phyloP scores from a whole-genome alignment of 345 rosid genomes.

The Gossypium herbaceum region DNA sequence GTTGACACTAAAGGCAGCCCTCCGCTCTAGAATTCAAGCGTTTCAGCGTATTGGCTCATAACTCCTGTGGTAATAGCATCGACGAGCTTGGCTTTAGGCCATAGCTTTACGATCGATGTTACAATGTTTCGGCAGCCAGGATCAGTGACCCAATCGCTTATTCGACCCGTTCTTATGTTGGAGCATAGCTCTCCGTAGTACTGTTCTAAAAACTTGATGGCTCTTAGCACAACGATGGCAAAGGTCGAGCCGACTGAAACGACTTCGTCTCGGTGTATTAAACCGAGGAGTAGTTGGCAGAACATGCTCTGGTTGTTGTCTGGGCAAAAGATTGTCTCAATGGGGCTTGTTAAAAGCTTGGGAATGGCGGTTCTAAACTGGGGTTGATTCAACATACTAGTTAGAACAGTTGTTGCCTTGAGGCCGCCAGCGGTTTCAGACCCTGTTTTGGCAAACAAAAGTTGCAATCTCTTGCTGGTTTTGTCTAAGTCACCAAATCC shows the following conservation, averaged over 20 bases:
- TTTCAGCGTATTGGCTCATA: conserved; percentile 58
- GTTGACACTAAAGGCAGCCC: conserved; percentile 55
- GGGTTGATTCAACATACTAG: conserved; percentile 47
- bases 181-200: conserved; percentile 48
- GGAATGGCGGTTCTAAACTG: conserved; percentile 40
- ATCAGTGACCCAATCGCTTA: conserved; percentile 61
- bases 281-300: conserved; percentile 57
- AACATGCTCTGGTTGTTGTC: conserved; percentile 63
- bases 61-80: conserved; percentile 53
- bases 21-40: conserved; percentile 48
- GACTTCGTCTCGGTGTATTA: conserved; percentile 45
- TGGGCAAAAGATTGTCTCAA: conserved; percentile 48
- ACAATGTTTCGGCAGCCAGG: conserved; percentile 34
- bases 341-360: conserved; percentile 45
- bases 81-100: conserved; percentile 60
- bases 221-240: conserved; percentile 43
- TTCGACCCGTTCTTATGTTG: conserved; percentile 39
- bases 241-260: conserved; percentile 40
- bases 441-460: conserved; percentile 49
- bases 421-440: conserved; percentile 45
- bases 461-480: conserved; percentile 48
- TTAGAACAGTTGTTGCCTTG: conserved; percentile 48
- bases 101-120: conserved; percentile 29
- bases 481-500: conserved; percentile 47
- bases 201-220: conserved; percentile 52